phyloP scores from a whole-genome alignment of 1,284 basidiomycete genomes.

The Ceratobasidium papillatum region DNA sequence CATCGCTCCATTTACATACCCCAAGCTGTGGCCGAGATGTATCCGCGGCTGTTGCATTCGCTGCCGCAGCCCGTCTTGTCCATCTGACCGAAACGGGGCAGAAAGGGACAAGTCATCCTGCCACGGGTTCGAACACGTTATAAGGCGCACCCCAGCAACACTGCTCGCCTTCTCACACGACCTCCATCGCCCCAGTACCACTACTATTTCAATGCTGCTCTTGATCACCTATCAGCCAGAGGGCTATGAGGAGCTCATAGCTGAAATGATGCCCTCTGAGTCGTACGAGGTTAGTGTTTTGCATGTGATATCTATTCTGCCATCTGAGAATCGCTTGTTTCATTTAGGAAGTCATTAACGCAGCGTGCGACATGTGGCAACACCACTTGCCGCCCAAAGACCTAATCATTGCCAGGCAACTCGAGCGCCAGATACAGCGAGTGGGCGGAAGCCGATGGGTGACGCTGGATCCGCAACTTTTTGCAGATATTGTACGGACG shows the following conservation, averaged over 20 bases:
- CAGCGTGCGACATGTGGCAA: conserved; percentile 20
- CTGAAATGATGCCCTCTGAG: conserved; percentile 11
- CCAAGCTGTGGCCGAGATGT: neutral
- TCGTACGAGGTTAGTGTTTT: conserved; percentile 26
- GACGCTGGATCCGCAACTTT: neutral
- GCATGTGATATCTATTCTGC: neutral
- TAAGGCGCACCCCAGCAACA: neutral
- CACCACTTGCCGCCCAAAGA: conserved; percentile 19
- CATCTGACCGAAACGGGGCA: neutral
- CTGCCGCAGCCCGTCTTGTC: neutral
- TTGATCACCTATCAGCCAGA: conserved; percentile 24
- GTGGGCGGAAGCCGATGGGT: conserved; percentile 4
- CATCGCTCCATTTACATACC: neutral
- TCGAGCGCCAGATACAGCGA: conserved; percentile 15
- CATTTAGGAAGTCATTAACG: conserved; percentile 12
- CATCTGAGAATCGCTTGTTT: neutral
- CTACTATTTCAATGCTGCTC: conserved; percentile 8
- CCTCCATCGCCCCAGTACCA: neutral
- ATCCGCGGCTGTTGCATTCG: neutral
- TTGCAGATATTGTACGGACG: conserved; percentile 2
- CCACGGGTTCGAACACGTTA: neutral
- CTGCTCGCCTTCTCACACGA: neutral
- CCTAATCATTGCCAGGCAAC: neutral
- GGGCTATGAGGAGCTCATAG: neutral
- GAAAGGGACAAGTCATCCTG: neutral